Evolutionary conservation across 331 rosid species (phyloP), one percentile per base, ranked within the genome.

Genomic region (Malus hybrid): DNA sequence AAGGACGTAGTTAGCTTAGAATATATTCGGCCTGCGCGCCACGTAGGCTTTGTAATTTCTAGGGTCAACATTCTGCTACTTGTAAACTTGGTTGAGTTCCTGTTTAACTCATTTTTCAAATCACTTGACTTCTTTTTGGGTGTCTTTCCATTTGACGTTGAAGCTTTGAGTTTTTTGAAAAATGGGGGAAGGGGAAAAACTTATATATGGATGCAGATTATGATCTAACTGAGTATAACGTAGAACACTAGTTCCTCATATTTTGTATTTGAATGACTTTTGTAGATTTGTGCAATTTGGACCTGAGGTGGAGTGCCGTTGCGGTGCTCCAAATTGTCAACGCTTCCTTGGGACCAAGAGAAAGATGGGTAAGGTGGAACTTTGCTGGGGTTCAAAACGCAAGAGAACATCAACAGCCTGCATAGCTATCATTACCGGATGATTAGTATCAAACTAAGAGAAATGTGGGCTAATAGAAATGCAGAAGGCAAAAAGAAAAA

Each of bases 331-430:
- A 68, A 87, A 83, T 76, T 87, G 91, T 65, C 87, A 83, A 66
- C 83, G 91, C 31, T 85, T 72, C 76, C 89, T 87, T n/a, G 91
- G 91, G 56, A 71, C 78, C 62, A 85, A 85, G 80, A 87, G 75
- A 76, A 85, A 76, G 86, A 76, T 76, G 48, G 78, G 67, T 67
- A 80, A 72, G 48, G 56, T 78, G 69, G 78, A 80, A 12, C 65
- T 88, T 67, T 72, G 79, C 86, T 93, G 98, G 98, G 94, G 97
- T 72, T 78, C 87, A 31, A 93, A 90, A 77, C 96, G 97, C 68
- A 91, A 85, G 89, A 83, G 98, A 86, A 86, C 93, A 4, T 71
- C 88, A 61, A 82, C 80, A 64, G 72, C 84, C 72, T 68, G 83
- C 84, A 60, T 74, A 55, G 73, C 80, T 24, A 67, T 83, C 76